A percentile compares a stretch with the other conserved stretches of the same genome.
phyloP scores from a whole-genome alignment of 176 grass and related monocot species.

The Poa pratensis region DNA sequence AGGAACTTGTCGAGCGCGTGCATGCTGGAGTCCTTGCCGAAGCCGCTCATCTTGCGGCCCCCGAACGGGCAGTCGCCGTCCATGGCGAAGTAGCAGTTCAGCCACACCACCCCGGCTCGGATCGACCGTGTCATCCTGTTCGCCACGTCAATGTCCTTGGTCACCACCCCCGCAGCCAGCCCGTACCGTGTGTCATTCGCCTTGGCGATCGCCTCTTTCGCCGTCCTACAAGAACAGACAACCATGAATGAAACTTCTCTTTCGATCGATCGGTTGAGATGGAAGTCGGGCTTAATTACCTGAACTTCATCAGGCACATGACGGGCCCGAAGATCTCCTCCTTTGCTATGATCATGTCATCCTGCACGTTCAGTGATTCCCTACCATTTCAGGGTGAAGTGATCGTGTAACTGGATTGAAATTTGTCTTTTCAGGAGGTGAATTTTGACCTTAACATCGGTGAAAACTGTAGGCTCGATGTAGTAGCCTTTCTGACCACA shows the following conservation, averaged over 20 bases:
- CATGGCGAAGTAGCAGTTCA: constrained; percentile 72
- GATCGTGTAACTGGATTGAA: neutral
- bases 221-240: constrained; percentile 44
- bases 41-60: constrained; percentile 73
- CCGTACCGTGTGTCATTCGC: constrained; percentile 66
- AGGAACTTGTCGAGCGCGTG: constrained; percentile 78
- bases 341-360: constrained; percentile 67
- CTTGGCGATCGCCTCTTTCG: constrained; percentile 67
- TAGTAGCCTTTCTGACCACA: constrained; percentile 51
- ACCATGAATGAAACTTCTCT: neutral
- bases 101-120: constrained; percentile 70
- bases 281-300: constrained; percentile 7
- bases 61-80: constrained; percentile 62
- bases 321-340: constrained; percentile 89
- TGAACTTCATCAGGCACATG: constrained; percentile 86
- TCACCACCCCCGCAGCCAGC: constrained; percentile 57
- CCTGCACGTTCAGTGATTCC: neutral
- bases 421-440: neutral
- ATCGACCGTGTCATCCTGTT: constrained; percentile 68
- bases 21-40: constrained; percentile 72
- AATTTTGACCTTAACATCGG: constrained; percentile 49
- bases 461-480: constrained; percentile 60
- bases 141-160: constrained; percentile 61
- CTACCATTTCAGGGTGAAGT: neutral
- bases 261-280: neutral